These are phyloP conservation scores for Phytophthora megakarya DNA, from an alignment of 352 stramenopile species.

Conservation along the genomic window DNA sequence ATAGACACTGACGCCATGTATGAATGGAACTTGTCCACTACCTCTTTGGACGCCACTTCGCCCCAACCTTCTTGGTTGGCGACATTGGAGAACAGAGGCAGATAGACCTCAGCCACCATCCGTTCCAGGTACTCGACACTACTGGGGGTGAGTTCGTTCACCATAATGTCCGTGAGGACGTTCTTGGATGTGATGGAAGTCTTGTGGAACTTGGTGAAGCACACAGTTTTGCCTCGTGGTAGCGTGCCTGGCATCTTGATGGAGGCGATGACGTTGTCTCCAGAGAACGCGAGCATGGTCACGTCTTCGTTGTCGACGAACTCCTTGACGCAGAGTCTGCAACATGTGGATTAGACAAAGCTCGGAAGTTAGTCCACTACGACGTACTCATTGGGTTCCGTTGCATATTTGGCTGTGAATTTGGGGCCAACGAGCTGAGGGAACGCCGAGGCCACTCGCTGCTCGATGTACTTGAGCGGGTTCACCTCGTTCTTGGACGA, in stretches of 20 bases:
- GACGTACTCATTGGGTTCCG: constrained; percentile 83
- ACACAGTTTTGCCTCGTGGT: constrained; percentile 89
- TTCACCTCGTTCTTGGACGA: constrained; percentile 68
- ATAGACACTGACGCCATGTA: constrained; percentile 97
- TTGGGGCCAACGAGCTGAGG: constrained; percentile 61
- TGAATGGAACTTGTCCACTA: constrained; percentile 97
- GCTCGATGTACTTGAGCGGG: constrained; percentile 80
- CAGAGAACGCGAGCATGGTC: constrained; percentile 89
- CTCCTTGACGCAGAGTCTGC: constrained; percentile 79
- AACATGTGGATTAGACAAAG: not conserved
- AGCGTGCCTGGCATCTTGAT: constrained; percentile 90
- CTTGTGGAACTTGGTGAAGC: constrained; percentile 92
- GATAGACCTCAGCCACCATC: constrained; percentile 94
- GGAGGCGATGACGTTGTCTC: constrained; percentile 82
- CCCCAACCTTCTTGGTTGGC: constrained; percentile 96
- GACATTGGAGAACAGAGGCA: constrained; percentile 95
- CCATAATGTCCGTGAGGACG: constrained; percentile 85
- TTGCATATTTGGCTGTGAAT: constrained; percentile 84
- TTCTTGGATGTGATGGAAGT: constrained; percentile 81
- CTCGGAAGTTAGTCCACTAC: constrained; percentile 11
- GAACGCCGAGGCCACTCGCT: constrained; percentile 78
- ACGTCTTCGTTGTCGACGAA: constrained; percentile 90
- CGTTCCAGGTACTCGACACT: constrained; percentile 96
- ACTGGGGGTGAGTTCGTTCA: constrained; percentile 86
- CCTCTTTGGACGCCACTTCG: constrained; percentile 96